These are phyloP conservation scores for Trifolium fragiferum DNA, from an alignment of 306 rosid genomes.

Conservation along the genomic window DNA sequence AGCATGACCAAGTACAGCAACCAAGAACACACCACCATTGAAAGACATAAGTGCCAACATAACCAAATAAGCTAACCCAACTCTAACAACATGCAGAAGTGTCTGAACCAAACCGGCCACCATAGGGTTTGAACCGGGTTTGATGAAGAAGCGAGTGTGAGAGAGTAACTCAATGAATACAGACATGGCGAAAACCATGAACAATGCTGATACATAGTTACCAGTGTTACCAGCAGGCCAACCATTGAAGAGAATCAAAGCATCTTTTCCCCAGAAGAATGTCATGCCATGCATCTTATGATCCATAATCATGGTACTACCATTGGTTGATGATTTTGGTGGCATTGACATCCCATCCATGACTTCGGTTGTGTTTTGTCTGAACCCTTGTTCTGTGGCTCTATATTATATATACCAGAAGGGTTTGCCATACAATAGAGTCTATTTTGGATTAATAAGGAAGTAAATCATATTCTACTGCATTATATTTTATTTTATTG, in stretches of 20 bases:
- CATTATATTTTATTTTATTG: too few species aligned
- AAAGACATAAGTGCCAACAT: conserved; percentile 93
- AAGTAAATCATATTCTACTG: too few species aligned
- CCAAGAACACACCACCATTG: conserved; percentile 72
- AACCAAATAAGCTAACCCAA: conserved; percentile 68
- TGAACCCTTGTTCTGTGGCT: too few species aligned
- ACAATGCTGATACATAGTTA: conserved; percentile 61
- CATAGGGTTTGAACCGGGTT: conserved; percentile 37
- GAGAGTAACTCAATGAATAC: conserved; percentile 60
- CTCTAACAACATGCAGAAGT: conserved; percentile 52
- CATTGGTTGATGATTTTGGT: not conserved
- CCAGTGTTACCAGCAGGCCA: conserved; percentile 69
- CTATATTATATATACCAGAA: too few species aligned
- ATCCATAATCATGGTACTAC: too few species aligned
- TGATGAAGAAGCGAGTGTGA: conserved; percentile 49
- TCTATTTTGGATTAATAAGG: not conserved
- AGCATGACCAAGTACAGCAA: conserved; percentile 67
- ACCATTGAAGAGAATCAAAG: conserved; percentile 59
- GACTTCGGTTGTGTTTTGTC: too few species aligned
- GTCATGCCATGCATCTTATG: conserved; percentile 51
- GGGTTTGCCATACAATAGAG: not conserved
- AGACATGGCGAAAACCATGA: conserved; percentile 58
- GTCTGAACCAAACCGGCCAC: conserved; percentile 59
- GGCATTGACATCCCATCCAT: not conserved
- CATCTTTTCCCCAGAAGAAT: conserved; percentile 75